Conservation (phyloP, 108 stramenopile genomes). For the Skeletonema menzelii region DNA sequence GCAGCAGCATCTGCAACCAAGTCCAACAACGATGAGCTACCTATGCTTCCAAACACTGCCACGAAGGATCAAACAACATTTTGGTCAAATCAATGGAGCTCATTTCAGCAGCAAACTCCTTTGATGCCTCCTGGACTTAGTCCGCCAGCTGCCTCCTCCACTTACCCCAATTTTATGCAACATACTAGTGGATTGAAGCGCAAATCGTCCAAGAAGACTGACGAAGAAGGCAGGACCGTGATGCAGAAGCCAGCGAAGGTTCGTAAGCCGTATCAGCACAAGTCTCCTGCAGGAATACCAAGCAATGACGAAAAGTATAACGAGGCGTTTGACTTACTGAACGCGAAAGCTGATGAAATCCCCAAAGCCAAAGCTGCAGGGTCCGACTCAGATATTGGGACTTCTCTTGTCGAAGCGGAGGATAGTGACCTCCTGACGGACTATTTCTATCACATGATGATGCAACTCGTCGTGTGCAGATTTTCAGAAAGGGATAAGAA, state of each 20-base stretch:
- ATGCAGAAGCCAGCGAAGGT: slow-evolving; percentile 2
- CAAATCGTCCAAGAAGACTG: not conserved
- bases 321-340: slow-evolving; percentile 24
- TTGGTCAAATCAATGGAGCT: not conserved
- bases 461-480: slow-evolving; percentile 77
- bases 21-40: not conserved
- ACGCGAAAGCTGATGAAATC: slow-evolving; percentile 8
- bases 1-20: not conserved
- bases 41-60: not conserved
- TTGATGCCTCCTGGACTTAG: not conserved
- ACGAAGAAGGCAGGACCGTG: not conserved
- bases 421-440: slow-evolving; percentile 68
- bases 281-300: slow-evolving; percentile 29
- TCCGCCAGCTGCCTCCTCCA: not conserved
- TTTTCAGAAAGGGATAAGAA: slow-evolving; percentile 86
- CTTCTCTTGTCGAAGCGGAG: slow-evolving; percentile 20
- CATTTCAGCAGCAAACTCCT: not conserved
- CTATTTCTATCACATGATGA: slow-evolving; percentile 87
- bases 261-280: slow-evolving; percentile 22
- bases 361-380: slow-evolving; percentile 3
- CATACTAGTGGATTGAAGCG: not conserved
- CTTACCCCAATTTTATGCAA: not conserved
- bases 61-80: not conserved
- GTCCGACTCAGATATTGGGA: slow-evolving; percentile 32
- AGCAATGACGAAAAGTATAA: slow-evolving; percentile 37